phyloP scores from a whole-genome alignment of 2,329 filamentous ascomycete genomes.

The Penicillium sp. region DNA sequence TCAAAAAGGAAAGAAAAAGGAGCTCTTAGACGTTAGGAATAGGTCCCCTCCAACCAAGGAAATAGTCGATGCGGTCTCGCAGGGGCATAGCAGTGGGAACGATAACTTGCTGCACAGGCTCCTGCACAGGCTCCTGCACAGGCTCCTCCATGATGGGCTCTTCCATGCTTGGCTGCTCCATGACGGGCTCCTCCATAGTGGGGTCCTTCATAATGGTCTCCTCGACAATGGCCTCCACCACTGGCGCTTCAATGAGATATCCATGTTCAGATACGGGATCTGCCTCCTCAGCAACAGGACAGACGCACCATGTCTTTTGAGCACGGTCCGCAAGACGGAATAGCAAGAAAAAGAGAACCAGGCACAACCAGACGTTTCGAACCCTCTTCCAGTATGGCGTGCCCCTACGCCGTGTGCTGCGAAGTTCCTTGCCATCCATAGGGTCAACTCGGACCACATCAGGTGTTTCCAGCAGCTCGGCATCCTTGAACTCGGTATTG shows the following conservation, averaged over 20 bases:
- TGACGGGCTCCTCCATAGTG: background rate
- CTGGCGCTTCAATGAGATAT: background rate
- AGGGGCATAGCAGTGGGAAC: conserved; percentile 4
- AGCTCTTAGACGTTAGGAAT: background rate
- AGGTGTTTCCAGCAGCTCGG: background rate
- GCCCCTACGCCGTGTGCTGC: background rate
- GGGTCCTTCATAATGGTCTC: no score
- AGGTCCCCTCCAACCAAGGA: conserved; percentile 33
- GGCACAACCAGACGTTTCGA: background rate
- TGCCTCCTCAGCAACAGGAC: background rate
- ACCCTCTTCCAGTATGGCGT: background rate
- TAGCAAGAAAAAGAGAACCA: background rate
- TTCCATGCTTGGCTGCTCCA: no score
- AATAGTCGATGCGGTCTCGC: conserved; percentile 31
- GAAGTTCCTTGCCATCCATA: background rate
- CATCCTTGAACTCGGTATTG: background rate
- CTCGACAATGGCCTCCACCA: background rate
- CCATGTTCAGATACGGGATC: background rate
- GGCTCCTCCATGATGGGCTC: no score
- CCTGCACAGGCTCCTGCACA: background rate
- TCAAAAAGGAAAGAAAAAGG: background rate
- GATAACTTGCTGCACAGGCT: background rate
- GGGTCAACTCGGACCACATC: background rate
- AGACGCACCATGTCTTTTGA: background rate
- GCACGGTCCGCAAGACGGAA: background rate